Evolutionary conservation across 169 alveolate species (phyloP).

Genomic region (Eimeria acervulina): DNA sequence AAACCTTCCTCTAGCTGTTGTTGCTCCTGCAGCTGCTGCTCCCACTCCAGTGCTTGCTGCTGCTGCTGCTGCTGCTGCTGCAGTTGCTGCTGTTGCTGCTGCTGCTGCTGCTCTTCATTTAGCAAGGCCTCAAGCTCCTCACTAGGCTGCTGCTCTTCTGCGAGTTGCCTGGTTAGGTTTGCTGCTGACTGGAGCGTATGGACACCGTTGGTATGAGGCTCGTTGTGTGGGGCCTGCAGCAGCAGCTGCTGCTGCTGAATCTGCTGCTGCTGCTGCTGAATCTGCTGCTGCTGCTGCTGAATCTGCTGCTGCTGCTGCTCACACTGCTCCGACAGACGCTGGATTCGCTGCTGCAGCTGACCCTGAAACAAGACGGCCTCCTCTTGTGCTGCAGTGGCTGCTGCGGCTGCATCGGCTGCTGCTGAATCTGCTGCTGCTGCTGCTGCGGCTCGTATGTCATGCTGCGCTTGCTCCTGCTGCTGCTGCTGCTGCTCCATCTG

Average conservation of each 20-base stretch:
- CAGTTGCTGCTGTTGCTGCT: slow-evolving; percentile 12
- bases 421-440: slow-evolving; percentile 18
- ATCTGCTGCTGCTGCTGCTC: slow-evolving; percentile 58
- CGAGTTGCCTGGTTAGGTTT: background rate
- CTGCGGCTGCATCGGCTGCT: slow-evolving; percentile 39
- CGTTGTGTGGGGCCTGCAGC: background rate
- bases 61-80: slow-evolving; percentile 43
- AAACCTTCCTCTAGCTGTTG: slow-evolving; percentile 26
- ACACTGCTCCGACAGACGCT: background rate
- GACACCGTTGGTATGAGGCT: slow-evolving; percentile 43
- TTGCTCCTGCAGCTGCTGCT: slow-evolving; percentile 38
- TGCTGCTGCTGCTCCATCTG: slow-evolving; percentile 41
- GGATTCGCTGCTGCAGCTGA: background rate
- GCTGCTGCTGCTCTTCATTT: slow-evolving; percentile 25
- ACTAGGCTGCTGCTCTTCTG: background rate
- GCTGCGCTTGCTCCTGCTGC: slow-evolving; percentile 40
- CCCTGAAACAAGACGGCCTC: background rate
- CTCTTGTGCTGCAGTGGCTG: slow-evolving; percentile 29
- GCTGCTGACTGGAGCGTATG: background rate
- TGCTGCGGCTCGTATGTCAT: background rate
- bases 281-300: slow-evolving; percentile 55
- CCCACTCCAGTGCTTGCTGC: slow-evolving; percentile 21
- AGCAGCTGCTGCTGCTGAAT: slow-evolving; percentile 57
- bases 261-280: slow-evolving; percentile 41
- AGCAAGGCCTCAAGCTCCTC: background rate